Conservation (phyloP, 2,329 filamentous ascomycete genomes). For the Botryotinia calthae region DNA sequence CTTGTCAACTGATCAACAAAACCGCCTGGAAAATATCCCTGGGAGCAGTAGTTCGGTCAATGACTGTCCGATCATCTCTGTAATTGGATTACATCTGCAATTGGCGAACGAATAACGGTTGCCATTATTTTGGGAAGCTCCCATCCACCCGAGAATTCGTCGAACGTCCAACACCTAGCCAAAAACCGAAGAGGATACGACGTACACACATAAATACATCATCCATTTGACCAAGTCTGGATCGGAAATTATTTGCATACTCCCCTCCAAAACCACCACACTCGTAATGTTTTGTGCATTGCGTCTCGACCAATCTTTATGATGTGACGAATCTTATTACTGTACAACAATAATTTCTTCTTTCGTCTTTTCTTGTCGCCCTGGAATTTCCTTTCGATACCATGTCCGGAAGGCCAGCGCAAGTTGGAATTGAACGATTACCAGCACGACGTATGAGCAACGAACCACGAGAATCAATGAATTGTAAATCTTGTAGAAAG, state of each 20-base stretch:
- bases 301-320: slow-evolving; percentile 29
- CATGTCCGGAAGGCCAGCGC: slow-evolving; percentile 36
- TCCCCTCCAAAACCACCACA: background rate
- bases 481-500: slow-evolving; percentile 92
- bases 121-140: slow-evolving; percentile 8
- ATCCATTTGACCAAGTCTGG: background rate
- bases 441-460: slow-evolving; percentile 39
- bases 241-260: slow-evolving; percentile 2
- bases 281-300: slow-evolving; percentile 28
- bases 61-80: background rate
- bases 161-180: background rate
- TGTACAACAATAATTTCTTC: slow-evolving; percentile 23
- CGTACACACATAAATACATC: background rate
- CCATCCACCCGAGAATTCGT: slow-evolving; percentile 4
- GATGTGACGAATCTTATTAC: slow-evolving; percentile 32
- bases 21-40: background rate
- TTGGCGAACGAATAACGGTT: slow-evolving; percentile 19
- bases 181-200: background rate
- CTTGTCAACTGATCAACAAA: slow-evolving; percentile 5
- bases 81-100: slow-evolving; percentile 16
- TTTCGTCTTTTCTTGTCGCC: slow-evolving; percentile 10
- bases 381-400: slow-evolving; percentile 21
- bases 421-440: slow-evolving; percentile 40
- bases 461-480: slow-evolving; percentile 84
- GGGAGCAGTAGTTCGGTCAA: slow-evolving; percentile 1